Conservation (phyloP, 495 filamentous ascomycete species). For the Articulospora tetracladia region DNA sequence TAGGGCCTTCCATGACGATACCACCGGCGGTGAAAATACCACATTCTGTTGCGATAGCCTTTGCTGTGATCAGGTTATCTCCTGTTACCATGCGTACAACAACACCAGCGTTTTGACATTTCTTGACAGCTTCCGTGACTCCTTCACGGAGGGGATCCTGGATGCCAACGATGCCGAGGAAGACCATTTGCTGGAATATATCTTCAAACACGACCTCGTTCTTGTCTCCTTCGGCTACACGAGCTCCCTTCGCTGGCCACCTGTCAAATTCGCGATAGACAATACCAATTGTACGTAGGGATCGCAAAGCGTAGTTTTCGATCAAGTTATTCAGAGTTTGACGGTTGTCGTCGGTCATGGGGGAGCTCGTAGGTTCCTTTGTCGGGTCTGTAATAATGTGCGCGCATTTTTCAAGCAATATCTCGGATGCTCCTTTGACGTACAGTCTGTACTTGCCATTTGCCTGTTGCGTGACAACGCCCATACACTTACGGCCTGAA, state of each 20-base stretch:
- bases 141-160: constrained; percentile 84
- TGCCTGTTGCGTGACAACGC: constrained; percentile 62
- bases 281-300: constrained; percentile 82
- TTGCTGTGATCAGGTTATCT: constrained; percentile 78
- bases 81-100: constrained; percentile 89
- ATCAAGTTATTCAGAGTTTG: constrained; percentile 63
- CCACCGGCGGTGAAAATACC: constrained; percentile 75
- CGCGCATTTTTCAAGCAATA: constrained; percentile 69
- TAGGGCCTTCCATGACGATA: constrained; percentile 77
- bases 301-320: constrained; percentile 71
- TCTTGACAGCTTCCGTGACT: constrained; percentile 68
- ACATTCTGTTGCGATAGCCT: constrained; percentile 78
- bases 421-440: constrained; percentile 89
- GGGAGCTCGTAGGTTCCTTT: constrained; percentile 45
- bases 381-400: constrained; percentile 70
- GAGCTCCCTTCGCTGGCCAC: constrained; percentile 75
- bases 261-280: constrained; percentile 83
- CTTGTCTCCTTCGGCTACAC: constrained; percentile 62
- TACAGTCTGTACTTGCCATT: constrained; percentile 67
- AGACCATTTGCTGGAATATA: constrained; percentile 73
- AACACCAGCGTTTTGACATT: constrained; percentile 75
- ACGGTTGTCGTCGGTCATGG: constrained; percentile 54
- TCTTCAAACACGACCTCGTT: constrained; percentile 74
- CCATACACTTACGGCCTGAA: constrained; percentile 87
- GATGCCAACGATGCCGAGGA: constrained; percentile 79